phyloP scores from a whole-genome alignment of 345 rosid genomes.

The Gossypium arboreum region DNA sequence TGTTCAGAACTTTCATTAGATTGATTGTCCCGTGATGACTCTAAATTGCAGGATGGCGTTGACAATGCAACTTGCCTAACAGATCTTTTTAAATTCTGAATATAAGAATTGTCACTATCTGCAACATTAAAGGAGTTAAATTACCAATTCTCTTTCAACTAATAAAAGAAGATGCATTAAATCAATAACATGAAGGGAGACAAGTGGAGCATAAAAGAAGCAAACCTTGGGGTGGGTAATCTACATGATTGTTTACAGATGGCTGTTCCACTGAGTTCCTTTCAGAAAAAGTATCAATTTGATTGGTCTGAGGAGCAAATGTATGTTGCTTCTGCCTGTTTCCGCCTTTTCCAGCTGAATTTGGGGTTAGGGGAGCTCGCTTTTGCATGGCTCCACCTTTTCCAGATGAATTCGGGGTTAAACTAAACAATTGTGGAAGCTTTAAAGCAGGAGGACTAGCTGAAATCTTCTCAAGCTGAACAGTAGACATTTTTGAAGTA shows the following conservation, averaged over 20 bases:
- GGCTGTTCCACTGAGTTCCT: constrained; percentile 55
- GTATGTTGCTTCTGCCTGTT: constrained; percentile 36
- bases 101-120: constrained; percentile 60
- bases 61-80: constrained; percentile 88
- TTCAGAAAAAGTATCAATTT: constrained; percentile 58
- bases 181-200: neutral
- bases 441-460: constrained; percentile 72
- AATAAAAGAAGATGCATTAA: constrained; percentile 2
- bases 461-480: constrained; percentile 78
- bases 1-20: constrained; percentile 80
- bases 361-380: constrained; percentile 34
- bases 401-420: constrained; percentile 87
- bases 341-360: constrained; percentile 77
- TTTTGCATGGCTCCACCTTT: constrained; percentile 74
- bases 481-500: constrained; percentile 60
- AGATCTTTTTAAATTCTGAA: constrained; percentile 81
- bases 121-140: constrained; percentile 30
- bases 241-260: constrained; percentile 39
- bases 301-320: constrained; percentile 49
- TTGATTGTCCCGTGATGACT: constrained; percentile 65
- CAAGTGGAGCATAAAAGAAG: constrained; percentile 14
- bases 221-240: constrained; percentile 64
- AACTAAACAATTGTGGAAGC: constrained; percentile 89
- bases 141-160: neutral
- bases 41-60: constrained; percentile 54